Evolutionary conservation across 306 rosid genomes (phyloP), one percentile per base, ranked within the genome.

Genomic region (Cicer pinnatifidum): DNA sequence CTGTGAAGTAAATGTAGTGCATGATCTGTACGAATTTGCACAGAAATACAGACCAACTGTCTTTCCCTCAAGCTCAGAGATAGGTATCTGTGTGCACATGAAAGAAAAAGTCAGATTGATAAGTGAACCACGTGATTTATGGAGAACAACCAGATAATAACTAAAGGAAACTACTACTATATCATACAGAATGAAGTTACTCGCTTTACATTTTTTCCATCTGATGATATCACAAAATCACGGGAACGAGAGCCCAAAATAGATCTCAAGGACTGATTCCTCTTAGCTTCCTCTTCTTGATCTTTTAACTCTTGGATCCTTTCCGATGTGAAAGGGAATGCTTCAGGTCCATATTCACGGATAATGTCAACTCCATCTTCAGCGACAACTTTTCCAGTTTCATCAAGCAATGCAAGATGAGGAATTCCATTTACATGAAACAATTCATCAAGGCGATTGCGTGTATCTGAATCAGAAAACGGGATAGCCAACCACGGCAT

Each of bases 401-500:
- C 89, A 51, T 72, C 87, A 40, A 91, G 79, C 6, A 91, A 71
- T 41, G 75, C 87, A 50, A 88, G 92, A 70, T 80, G 76, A 7
- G 93, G 97, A 73, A 91, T 84, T 43, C 89, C 92, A 16, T 12
- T 77, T 16, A 86, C 89, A 66, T 84, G 15, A 77, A 89, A 91
- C 62, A 81, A 51, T 28, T 76, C 83, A 76, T 87, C 85, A 64
- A 91, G 79, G 15, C 63, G 61, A 5, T 15, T 33, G 2, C 84
- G 86, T 6, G 81, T 81, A 10, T 81, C 86, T 0, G 87, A 78
- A 84, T 91, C 92, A 11, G 87, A 81, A 80, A 83, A 89, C 5
- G 97, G 92, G 64, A 91, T 69, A 6, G 95, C 85, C 69, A 91
- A 86, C 97, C 97, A 89, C 28, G 95, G 92, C 95, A 91, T 91